Evolutionary conservation across 2,329 filamentous ascomycete genomes (phyloP).

Genomic region (Aspergillus calidoustus): DNA sequence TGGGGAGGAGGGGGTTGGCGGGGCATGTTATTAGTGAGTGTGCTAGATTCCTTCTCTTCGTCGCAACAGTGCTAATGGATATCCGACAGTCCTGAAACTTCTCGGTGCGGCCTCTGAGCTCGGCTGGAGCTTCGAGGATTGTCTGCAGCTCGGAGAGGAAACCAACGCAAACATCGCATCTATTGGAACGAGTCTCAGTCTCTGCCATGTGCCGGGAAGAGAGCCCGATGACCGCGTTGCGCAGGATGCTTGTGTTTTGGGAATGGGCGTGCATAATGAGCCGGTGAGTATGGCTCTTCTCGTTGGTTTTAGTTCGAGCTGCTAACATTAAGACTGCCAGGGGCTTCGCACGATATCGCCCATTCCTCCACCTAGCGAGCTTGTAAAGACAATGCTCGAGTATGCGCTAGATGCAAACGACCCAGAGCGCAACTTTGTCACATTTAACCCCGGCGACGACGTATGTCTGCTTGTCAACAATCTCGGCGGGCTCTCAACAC

Average conservation of each 20-base stretch:
- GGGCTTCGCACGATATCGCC: neutral
- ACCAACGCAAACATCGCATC: neutral
- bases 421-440: neutral
- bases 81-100: neutral
- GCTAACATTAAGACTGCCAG: no score
- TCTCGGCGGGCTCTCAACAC: slow-evolving; percentile 1
- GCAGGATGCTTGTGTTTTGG: neutral
- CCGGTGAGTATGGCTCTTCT: neutral
- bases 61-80: neutral
- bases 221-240: neutral
- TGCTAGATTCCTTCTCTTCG: neutral
- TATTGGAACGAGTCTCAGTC: neutral
- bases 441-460: neutral
- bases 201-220: slow-evolving; percentile 1
- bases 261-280: slow-evolving; percentile 8
- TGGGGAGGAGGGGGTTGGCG: slow-evolving; percentile 8
- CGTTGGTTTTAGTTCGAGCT: no score
- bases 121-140: neutral
- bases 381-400: neutral
- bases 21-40: slow-evolving; percentile 2
- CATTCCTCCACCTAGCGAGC: neutral
- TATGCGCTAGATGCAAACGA: neutral
- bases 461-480: slow-evolving; percentile 7
- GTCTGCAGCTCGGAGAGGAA: neutral
- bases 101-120: neutral